phyloP scores from a whole-genome alignment of 1,284 basidiomycete species.

The Hymenochaete sp. region DNA sequence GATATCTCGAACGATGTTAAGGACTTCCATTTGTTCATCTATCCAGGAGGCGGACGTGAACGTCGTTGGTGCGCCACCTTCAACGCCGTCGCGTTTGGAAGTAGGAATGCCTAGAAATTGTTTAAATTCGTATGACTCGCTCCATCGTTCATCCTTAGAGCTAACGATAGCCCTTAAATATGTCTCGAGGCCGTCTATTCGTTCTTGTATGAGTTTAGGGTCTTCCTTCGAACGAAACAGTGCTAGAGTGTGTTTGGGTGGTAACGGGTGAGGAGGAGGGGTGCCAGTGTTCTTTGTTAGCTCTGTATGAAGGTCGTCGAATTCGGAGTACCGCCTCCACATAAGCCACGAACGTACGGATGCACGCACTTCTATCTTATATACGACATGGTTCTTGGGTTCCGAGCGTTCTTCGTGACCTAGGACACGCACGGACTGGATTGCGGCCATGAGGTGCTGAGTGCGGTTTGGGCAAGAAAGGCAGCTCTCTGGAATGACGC shows the following conservation, averaged over 20 bases:
- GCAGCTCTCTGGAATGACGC: too few relatives aligned
- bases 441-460: constrained; percentile 45
- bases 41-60: constrained; percentile 78
- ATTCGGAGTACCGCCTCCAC: constrained; percentile 91
- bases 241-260: constrained; percentile 73
- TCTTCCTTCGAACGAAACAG: constrained; percentile 32
- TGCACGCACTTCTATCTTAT: constrained; percentile 71
- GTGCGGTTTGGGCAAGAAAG: too few relatives aligned
- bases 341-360: constrained; percentile 87
- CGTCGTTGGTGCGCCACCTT: constrained; percentile 29
- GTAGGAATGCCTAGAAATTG: constrained; percentile 81
- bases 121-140: constrained; percentile 70
- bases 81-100: constrained; percentile 37
- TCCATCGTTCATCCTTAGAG: constrained; percentile 75
- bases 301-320: constrained; percentile 77
- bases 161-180: constrained; percentile 83
- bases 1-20: constrained; percentile 66
- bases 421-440: constrained; percentile 64
- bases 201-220: constrained; percentile 56
- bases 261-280: constrained; percentile 67
- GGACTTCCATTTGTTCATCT: constrained; percentile 72
- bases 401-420: constrained; percentile 55
- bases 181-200: constrained; percentile 67
- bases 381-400: constrained; percentile 73
- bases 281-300: constrained; percentile 64